A percentile compares a stretch with the other conserved stretches of the same genome.
Conservation (phyloP, 768 basidiomycete genomes). For the Hericium rajendrae region DNA sequence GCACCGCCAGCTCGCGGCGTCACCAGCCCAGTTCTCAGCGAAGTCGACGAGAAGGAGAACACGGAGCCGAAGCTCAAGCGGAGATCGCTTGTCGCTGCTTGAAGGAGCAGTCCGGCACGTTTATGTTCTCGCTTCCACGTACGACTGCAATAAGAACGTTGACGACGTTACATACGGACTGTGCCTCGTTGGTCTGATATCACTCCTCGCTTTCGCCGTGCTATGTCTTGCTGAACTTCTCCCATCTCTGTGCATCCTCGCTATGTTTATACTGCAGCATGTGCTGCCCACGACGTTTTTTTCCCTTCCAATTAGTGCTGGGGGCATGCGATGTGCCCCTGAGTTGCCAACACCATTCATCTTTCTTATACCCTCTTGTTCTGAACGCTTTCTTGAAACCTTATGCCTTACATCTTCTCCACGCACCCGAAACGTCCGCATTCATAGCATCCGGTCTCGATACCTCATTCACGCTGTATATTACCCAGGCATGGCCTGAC, state of each 20-base stretch:
- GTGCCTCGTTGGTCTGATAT: too few relatives aligned
- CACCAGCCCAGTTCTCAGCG: not conserved
- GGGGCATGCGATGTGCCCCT: too few relatives aligned
- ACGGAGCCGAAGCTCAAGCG: not conserved
- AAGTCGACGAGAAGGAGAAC: constrained; percentile 3
- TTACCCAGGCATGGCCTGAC: too few relatives aligned
- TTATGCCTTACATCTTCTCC: too few relatives aligned
- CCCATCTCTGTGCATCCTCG: not conserved
- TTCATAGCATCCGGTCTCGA: too few relatives aligned
- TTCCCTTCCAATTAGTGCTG: not conserved
- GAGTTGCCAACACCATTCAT: too few relatives aligned
- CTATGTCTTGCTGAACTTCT: not conserved
- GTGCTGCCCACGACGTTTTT: not conserved
- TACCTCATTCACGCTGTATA: too few relatives aligned
- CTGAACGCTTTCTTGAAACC: too few relatives aligned
- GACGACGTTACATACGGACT: too few relatives aligned
- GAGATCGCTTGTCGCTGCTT: not conserved
- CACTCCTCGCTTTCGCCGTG: not conserved
- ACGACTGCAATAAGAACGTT: too few relatives aligned
- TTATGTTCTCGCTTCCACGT: not conserved
- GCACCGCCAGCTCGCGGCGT: not conserved
- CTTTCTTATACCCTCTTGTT: too few relatives aligned
- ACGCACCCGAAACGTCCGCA: too few relatives aligned
- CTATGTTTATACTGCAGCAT: not conserved
- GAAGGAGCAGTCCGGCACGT: not conserved